Evolutionary conservation across 2,329 filamentous ascomycete species (phyloP).

Genomic region (Phaeosphaeria sp.): DNA sequence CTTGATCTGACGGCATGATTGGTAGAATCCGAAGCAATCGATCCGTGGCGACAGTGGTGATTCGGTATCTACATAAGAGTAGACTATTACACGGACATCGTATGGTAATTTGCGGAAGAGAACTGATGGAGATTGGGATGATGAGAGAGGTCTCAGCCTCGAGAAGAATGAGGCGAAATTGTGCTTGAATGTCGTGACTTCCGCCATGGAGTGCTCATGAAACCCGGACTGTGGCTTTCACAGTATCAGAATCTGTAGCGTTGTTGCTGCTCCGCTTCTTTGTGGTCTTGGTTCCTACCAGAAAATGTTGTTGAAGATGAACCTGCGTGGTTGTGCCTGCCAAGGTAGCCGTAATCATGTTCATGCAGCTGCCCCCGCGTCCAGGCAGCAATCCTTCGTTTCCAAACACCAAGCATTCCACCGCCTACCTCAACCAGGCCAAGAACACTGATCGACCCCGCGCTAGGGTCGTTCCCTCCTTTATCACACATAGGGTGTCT

Average conservation of each 20-base stretch:
- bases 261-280: neutral
- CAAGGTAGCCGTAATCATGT: neutral
- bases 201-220: neutral
- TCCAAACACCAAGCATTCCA: neutral
- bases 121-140: neutral
- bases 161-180: neutral
- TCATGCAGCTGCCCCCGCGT: neutral
- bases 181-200: neutral
- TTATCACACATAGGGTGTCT: too few relatives aligned
- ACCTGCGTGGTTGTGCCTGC: neutral
- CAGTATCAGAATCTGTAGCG: neutral
- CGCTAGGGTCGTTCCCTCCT: too few relatives aligned
- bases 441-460: too few relatives aligned
- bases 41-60: neutral
- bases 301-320: too few relatives aligned
- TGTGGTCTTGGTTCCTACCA: too few relatives aligned
- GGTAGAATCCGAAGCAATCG: neutral
- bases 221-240: neutral
- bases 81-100: neutral
- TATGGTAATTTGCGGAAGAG: neutral
- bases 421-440: too few relatives aligned
- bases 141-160: neutral
- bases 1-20: neutral
- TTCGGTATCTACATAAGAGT: neutral
- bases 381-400: neutral